Base-by-base conservation (phyloP, 305 asterid species). In the Coffea humblotiana region DNA sequence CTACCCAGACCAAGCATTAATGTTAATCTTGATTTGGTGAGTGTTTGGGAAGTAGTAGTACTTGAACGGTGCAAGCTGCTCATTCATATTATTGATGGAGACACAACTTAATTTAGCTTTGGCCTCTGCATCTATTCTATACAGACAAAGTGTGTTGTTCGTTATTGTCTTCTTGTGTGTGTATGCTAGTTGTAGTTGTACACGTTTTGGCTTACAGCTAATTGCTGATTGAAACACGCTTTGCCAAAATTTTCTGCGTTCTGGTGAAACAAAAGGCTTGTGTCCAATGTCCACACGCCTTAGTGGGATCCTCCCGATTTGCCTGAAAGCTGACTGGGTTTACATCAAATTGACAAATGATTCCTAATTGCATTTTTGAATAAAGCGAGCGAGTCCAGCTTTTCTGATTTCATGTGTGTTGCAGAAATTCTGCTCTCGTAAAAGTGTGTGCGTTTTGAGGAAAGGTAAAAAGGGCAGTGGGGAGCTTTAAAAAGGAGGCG, bases 111-210 rank as follows among this genome's bases (percentile, higher is more conserved):
- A 8, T 40, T 75, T 45, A 37, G 47, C 11, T n/a, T 27, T 27
- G 16, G 21, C 43, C 43, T 0, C 5, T 40, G 43, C 32, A n/a
- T 32, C 32, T 32, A 32, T 32, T 32, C 32, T 32, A 32, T 32
- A 32, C 1, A 32, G 32, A 32, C 32, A 32, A 32, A 32, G 32
- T 32, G 32, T 32, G 32, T 32, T 32, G 32, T 32, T 32, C 32
- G 32, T 32, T 32, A 32, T 32, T 32, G 32, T 32, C 32, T 32
- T 32, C 32, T 32, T 32, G 19, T 64, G 32, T 64, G 64, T 64
- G 72, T 47, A 19, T 48, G 79, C 79, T 64, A 76, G 79, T 76
- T 76, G 79, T 76, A 76, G 73, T 76, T 76, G 79, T 76, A 64
- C 73, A 64, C 73, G 72, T 63, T 13, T 8, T 75, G 79, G 72